A percentile compares a stretch with the other conserved stretches of the same genome.
Conservation (phyloP, 768 basidiomycete species). For the Psilocybe cyanescens region DNA sequence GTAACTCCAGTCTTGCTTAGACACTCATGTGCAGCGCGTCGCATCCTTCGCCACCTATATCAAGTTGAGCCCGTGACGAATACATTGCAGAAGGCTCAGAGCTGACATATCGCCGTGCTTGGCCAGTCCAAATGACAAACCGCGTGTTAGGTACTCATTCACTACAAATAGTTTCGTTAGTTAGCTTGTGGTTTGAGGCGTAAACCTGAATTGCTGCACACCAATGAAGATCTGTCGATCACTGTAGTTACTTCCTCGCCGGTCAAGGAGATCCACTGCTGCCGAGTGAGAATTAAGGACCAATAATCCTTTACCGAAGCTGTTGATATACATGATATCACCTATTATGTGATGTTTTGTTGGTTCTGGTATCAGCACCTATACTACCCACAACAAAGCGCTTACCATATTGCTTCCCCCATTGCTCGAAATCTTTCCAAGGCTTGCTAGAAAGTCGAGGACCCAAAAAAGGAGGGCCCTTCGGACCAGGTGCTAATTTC, state of each 20-base stretch:
- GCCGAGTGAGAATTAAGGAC: no score
- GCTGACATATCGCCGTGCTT: conserved; percentile 25
- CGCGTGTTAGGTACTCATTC: conserved; percentile 33
- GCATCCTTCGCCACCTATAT: conserved; percentile 36
- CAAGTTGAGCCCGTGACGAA: neutral
- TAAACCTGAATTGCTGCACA: no score
- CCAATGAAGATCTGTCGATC: no score
- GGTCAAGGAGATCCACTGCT: no score
- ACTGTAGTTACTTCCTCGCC: no score
- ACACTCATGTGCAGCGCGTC: conserved; percentile 36
- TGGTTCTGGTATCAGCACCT: no score
- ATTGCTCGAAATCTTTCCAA: conserved; percentile 24
- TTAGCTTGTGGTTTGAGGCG: no score
- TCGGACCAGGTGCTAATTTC: conserved; percentile 24
- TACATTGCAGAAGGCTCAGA: neutral
- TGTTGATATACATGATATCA: no score
- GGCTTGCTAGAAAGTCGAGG: conserved; percentile 21
- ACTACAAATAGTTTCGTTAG: neutral
- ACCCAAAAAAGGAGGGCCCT: conserved; percentile 27
- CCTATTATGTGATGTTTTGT: no score
- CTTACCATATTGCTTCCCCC: conserved; percentile 28
- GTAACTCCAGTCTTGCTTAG: conserved; percentile 27
- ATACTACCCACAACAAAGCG: conserved; percentile 1
- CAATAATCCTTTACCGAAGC: no score
- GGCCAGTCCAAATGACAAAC: conserved; percentile 28